phyloP scores from a whole-genome alignment of 352 stramenopile genomes.

The Pythium pectinolyticum region DNA sequence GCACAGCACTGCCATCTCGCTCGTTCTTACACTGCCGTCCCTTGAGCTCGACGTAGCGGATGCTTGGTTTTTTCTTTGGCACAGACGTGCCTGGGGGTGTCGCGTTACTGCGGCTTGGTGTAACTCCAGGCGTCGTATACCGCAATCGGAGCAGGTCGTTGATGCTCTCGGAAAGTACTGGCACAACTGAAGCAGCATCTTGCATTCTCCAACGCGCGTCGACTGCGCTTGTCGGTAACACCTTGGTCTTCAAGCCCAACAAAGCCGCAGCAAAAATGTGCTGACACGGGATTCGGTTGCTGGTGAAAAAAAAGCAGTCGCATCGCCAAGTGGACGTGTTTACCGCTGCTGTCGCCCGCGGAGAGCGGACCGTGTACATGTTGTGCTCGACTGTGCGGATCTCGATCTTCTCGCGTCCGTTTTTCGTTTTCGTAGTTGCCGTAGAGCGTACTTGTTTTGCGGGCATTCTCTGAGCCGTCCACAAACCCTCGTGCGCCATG shows the following conservation, averaged over 20 bases:
- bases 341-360: not conserved
- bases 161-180: no score
- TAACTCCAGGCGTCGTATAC: no score
- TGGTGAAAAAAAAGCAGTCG: slow-evolving; percentile 5
- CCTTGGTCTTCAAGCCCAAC: not conserved
- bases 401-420: not conserved
- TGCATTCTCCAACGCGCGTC: not conserved
- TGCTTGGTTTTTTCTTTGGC: no score
- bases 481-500: not conserved
- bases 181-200: no score
- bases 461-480: not conserved
- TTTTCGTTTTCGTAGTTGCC: not conserved
- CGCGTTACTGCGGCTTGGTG: no score
- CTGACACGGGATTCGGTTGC: slow-evolving; percentile 5
- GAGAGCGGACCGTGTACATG: not conserved
- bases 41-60: no score
- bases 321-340: not conserved
- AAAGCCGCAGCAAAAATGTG: not conserved
- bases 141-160: no score
- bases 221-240: not conserved
- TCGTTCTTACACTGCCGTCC: no score
- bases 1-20: no score
- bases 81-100: no score
- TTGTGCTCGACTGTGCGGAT: not conserved
- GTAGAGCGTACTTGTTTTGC: not conserved